Base-by-base conservation (phyloP, 345 rosid genomes). In the Syzygium oleosum region DNA sequence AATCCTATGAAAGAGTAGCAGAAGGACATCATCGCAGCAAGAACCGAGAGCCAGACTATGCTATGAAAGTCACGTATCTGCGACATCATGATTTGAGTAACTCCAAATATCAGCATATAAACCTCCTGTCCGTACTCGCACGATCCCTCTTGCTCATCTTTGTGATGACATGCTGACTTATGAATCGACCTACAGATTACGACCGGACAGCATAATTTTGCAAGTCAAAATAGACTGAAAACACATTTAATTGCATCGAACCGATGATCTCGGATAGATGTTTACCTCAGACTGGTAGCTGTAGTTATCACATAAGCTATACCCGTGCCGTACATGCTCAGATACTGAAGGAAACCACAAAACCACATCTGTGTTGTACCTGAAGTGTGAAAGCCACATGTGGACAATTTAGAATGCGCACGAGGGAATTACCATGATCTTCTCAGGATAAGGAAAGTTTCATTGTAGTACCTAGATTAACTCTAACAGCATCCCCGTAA, bases 261-360 rank as follows among this genome's bases (percentile, higher is more conserved):
- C 61, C 38, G 19, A 27, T n/a, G 9, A 11, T 25, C 54, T 14
- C 2, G 41, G 46, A 58, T 23, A 19, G 38, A 49, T 2, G 52
- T 27, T 61, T 90, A 94, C 97, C 97, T 94, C 90, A 94, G 89
- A 79, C 97, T 83, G 84, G 92, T 92, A 29, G 98, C 88, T 80
- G 95, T 89, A 15, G 96, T 93, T 85, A 94, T 91, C 87, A 94
- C 95, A 91, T 94, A 95, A 43, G 95, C 98, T 85, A 94, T 49
- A 51, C 53, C 91, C 80, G 88, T 85, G 87, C 94, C 96, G 54
- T 91, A 87, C 61, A 95, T 87, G 88, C 87, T 87, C 89, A 91
- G 58, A 87, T 94, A 88, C 88, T 93, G 95, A 89, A 95, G 93
- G 23, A 90, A 89, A 77, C 94, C 94, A 89, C 99, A 97, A 23